These are phyloP conservation scores for Penicillium nordicum DNA, from an alignment of 2,329 filamentous ascomycete genomes.

Conservation along the genomic window DNA sequence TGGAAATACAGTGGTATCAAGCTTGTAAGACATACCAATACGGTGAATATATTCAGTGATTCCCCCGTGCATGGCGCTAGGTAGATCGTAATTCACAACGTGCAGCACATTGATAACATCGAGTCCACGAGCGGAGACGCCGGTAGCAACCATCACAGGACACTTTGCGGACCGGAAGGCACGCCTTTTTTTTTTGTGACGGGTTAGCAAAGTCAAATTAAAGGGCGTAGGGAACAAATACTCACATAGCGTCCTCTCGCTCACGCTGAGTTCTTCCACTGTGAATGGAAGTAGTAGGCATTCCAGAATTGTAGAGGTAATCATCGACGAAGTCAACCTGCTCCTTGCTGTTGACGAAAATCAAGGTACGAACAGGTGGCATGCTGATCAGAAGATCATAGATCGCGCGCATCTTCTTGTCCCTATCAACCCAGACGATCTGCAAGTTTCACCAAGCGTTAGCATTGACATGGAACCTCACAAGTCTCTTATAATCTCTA, in stretches of 20 bases:
- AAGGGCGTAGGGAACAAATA: conserved; percentile 12
- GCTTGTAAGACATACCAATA: conserved; percentile 65
- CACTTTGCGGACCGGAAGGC: conserved; percentile 71
- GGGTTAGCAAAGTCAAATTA: neutral
- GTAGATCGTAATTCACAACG: conserved; percentile 91
- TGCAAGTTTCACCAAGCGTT: conserved; percentile 23
- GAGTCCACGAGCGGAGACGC: conserved; percentile 80
- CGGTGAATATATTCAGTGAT: conserved; percentile 93
- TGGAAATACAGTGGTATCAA: too few relatives aligned
- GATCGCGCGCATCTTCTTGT: conserved; percentile 66
- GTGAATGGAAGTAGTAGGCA: conserved; percentile 88
- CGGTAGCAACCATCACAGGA: conserved; percentile 82
- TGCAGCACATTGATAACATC: conserved; percentile 85
- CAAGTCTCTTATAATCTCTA: neutral
- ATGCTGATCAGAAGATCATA: conserved; percentile 68
- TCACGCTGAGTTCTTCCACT: conserved; percentile 81
- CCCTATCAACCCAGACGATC: conserved; percentile 63
- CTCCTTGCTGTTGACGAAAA: conserved; percentile 83
- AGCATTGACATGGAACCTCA: neutral
- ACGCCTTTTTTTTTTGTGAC: conserved; percentile 47
- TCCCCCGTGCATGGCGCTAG: conserved; percentile 69
- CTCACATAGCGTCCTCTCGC: conserved; percentile 81
- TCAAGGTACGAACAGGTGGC: conserved; percentile 72
- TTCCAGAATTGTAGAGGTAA: conserved; percentile 71
- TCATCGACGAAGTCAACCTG: conserved; percentile 83